Conservation (phyloP, 2,329 filamentous ascomycete species). For the Parastagonospora nodorum region DNA sequence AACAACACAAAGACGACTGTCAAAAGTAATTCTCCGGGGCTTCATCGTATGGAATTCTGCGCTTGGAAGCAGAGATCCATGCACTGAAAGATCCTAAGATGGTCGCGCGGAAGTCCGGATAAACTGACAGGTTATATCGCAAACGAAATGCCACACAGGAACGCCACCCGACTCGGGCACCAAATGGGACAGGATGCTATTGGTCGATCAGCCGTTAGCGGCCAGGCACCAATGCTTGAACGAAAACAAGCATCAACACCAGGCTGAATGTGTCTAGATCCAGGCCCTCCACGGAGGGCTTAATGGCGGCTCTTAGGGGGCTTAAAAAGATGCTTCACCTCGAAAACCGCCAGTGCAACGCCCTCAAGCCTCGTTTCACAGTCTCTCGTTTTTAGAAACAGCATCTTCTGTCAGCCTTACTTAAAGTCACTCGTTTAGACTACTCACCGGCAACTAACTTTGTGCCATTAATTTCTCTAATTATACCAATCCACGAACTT, state of each 20-base stretch:
- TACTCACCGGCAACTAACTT: not conserved
- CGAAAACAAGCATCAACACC: not conserved
- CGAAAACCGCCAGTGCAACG: slow-evolving; percentile 9
- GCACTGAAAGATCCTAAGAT: too few species aligned
- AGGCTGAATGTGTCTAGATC: slow-evolving; percentile 3
- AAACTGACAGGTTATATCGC: too few species aligned
- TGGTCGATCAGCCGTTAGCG: not conserved
- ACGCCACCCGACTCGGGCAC: not conserved
- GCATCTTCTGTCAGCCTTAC: not conserved
- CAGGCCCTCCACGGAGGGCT: slow-evolving; percentile 6
- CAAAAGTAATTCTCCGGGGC: too few species aligned
- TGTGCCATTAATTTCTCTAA: slow-evolving; percentile 1
- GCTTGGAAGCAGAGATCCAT: too few species aligned
- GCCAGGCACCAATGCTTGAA: not conserved
- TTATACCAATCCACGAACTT: not conserved
- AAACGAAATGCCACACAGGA: not conserved
- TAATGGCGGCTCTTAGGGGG: slow-evolving; percentile 10
- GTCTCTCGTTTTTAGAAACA: slow-evolving; percentile 4
- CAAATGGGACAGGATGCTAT: not conserved
- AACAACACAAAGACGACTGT: too few species aligned
- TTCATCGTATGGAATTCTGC: too few species aligned
- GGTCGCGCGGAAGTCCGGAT: too few species aligned
- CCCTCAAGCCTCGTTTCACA: slow-evolving; percentile 7
- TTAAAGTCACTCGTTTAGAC: slow-evolving; percentile 10
- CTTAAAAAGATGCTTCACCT: slow-evolving; percentile 15